Evolutionary conservation across 345 rosid genomes (phyloP), one percentile per base, ranked within the genome.

Genomic region (Pugionium cornutum): DNA sequence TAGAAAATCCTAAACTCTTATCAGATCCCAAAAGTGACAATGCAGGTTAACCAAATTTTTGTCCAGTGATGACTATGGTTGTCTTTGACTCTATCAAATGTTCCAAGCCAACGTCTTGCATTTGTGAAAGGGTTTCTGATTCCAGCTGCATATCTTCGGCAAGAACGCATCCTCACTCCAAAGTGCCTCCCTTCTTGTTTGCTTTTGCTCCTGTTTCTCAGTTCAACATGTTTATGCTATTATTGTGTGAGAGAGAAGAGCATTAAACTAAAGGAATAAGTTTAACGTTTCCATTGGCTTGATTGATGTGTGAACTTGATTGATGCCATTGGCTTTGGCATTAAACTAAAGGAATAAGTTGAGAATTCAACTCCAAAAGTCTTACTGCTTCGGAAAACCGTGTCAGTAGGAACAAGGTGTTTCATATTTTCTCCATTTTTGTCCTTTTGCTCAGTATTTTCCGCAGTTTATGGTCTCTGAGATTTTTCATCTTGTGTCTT

Each of bases 81-180:
- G 76, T 42, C 30, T 58, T 54, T 41, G 46, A 89, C 89, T 8
- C 92, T 89, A 75, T 89, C 90, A 33, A 86, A 86, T 9, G 92
- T 89, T 27, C 96, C 89, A n/a, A 89, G 83, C 96, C 96, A 89
- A 53, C 79, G 92, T 71, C 92, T 81, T 72, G 86, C 88, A 64
- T 86, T 89, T 29, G 96, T 86, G 10, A 82, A 76, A 33, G 88
- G 96, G 83, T 88, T 85, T 74, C 92, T 74, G 70, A 88, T 86
- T 76, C 86, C 96, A 9, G 96, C 88, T 18, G 96, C 92, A 59
- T 89, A 89, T 59, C 90, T 79, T 8, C 90, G 92, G 92, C 96
- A 89, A 33, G 92, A 92, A 73, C 96, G 66, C 40, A 87, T 77
- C 58, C 92, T 62, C 1, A 89, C 96, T 9, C 96, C 96, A 7